A percentile compares a stretch with the other conserved stretches of the same genome.
Conservation (phyloP, 106 monocot genomes). For the Dendrobium chrysotoxum region DNA sequence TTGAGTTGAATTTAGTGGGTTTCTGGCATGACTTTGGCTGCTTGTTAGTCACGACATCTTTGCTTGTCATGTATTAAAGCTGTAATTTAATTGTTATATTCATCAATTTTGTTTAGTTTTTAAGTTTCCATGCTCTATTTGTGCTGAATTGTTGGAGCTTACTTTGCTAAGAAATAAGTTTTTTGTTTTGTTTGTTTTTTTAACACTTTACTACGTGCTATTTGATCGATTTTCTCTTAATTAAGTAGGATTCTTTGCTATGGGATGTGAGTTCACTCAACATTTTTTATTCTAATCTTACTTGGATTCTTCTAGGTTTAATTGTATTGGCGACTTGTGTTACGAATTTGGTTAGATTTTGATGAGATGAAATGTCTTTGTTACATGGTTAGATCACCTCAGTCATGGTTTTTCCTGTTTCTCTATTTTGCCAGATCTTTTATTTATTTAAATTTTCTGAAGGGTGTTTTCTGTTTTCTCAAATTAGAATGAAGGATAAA, state of each 20-base stretch:
- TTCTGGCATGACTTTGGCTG: not conserved
- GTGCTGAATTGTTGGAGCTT: not conserved
- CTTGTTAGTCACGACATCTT: not conserved
- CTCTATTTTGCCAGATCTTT: not conserved
- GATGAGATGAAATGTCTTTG: not conserved
- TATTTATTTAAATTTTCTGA: not conserved
- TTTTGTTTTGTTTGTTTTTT: not conserved
- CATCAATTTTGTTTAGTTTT: not conserved
- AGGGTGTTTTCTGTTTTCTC: not conserved
- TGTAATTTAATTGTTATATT: not conserved
- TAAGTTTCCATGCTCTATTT: not conserved
- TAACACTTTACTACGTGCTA: not conserved
- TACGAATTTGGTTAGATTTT: not conserved
- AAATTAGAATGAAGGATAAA: constrained; percentile 6
- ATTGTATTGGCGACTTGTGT: not conserved
- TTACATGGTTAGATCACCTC: not conserved
- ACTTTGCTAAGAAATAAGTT: not conserved
- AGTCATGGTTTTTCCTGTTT: not conserved
- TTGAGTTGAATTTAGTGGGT: not conserved
- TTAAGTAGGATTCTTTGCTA: not conserved
- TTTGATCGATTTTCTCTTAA: not conserved
- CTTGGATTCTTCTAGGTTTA: not conserved
- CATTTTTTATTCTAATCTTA: not conserved
- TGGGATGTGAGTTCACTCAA: not conserved
- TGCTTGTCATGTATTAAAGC: not conserved